Conservation (phyloP, 768 basidiomycete species). For the Antrodiella citrinella region DNA sequence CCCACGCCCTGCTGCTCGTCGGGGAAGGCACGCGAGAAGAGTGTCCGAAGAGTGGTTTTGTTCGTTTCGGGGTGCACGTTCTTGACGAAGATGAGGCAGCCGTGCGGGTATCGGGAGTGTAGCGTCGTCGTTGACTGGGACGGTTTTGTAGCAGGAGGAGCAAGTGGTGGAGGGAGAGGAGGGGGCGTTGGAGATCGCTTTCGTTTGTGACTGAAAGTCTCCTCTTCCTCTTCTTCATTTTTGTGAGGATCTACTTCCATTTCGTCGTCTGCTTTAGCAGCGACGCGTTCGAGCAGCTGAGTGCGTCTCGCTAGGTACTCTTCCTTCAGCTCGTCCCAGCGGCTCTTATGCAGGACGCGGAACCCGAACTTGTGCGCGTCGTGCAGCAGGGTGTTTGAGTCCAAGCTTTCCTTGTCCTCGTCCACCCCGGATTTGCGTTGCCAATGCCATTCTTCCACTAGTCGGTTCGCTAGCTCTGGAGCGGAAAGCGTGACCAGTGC, state of each 20-base stretch:
- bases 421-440: conserved; percentile 14
- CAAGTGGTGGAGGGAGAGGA: neutral
- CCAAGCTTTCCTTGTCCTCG: neutral
- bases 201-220: neutral
- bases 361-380: conserved; percentile 56
- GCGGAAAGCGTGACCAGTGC: conserved; percentile 55
- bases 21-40: conserved; percentile 43
- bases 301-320: conserved; percentile 64
- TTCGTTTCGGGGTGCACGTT: conserved; percentile 71
- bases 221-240: neutral
- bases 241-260: neutral
- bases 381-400: conserved; percentile 6
- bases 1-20: conserved; percentile 20
- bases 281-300: conserved; percentile 40
- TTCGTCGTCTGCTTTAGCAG: conserved; percentile 9
- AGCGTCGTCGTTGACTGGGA: conserved; percentile 14
- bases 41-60: conserved; percentile 63
- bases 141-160: neutral
- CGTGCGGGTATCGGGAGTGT: conserved; percentile 39
- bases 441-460: conserved; percentile 62
- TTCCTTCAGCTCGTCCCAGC: conserved; percentile 57
- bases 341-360: conserved; percentile 43
- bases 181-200: neutral
- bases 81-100: conserved; percentile 64
- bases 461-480: conserved; percentile 28